Conservation (phyloP, 2,329 filamentous ascomycete genomes). For the Fusarium oligoseptatum region DNA sequence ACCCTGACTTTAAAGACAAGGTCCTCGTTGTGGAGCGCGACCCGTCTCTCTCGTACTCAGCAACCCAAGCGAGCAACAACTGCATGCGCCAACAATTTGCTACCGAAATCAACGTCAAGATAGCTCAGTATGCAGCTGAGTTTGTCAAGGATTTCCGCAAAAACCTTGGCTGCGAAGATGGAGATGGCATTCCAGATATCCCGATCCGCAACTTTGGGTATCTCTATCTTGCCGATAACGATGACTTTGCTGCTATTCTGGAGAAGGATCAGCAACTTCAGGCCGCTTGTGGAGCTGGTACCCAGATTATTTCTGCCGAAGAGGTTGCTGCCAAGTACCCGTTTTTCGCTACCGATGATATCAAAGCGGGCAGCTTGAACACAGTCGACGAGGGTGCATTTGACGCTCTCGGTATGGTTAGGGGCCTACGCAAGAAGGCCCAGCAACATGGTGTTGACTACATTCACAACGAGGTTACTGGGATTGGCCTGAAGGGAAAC, state of each 20-base stretch:
- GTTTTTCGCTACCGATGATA: constrained; percentile 13
- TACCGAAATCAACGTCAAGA: constrained; percentile 22
- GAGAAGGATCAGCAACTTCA: constrained; percentile 21
- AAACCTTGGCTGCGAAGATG: constrained; percentile 9
- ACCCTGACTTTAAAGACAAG: constrained; percentile 19
- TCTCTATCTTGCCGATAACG: constrained; percentile 19
- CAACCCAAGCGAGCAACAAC: constrained; percentile 27
- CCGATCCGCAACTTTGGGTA: constrained; percentile 25
- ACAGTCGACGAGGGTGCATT: constrained; percentile 23
- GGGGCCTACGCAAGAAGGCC: constrained; percentile 5
- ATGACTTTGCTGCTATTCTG: constrained; percentile 3
- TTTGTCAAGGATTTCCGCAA: constrained; percentile 21
- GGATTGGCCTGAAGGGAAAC: not conserved
- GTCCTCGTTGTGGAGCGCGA: constrained; percentile 20
- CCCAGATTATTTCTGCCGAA: constrained; percentile 8
- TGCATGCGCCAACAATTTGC: constrained; percentile 32
- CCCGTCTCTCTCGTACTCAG: constrained; percentile 10
- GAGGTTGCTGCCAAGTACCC: constrained; percentile 19
- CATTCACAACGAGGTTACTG: constrained; percentile 21
- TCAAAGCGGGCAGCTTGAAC: constrained; percentile 19
- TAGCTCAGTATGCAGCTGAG: constrained; percentile 19
- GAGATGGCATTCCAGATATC: constrained; percentile 1
- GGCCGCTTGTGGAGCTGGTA: constrained; percentile 11
- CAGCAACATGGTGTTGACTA: constrained; percentile 8
- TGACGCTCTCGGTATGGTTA: constrained; percentile 20